Conservation (phyloP, 345 rosid genomes). For the Barbarea vulgaris region DNA sequence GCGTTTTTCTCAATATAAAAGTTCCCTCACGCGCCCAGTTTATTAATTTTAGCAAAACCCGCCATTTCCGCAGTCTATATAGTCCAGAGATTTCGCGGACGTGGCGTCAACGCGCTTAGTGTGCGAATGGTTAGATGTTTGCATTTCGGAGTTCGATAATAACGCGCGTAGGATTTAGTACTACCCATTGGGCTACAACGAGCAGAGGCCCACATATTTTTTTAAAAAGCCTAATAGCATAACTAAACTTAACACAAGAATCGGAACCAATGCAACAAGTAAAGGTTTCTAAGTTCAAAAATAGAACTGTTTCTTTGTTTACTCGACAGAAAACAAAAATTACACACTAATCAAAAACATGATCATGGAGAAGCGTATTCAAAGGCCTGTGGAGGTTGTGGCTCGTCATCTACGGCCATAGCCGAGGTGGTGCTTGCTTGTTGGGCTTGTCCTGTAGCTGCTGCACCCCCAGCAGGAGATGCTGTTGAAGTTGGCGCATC, state of each 20-base stretch:
- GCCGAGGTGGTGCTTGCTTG: constrained; percentile 57
- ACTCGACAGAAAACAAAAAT: neutral
- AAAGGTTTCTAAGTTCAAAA: neutral
- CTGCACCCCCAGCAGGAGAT: constrained; percentile 54
- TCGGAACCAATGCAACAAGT: neutral
- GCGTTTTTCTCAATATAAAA: neutral
- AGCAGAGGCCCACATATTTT: neutral
- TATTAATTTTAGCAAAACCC: neutral
- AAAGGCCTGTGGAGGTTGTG: constrained; percentile 87
- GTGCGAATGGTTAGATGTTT: neutral
- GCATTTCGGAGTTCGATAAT: neutral
- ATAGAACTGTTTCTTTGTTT: neutral
- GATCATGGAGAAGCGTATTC: constrained; percentile 62
- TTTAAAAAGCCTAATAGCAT: neutral
- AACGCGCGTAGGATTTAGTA: neutral
- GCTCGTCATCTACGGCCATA: constrained; percentile 91
- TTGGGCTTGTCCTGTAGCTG: constrained; percentile 53
- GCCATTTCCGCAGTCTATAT: neutral
- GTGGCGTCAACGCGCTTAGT: neutral
- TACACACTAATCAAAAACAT: constrained; percentile 3
- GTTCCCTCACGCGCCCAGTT: neutral
- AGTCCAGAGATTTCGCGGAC: neutral
- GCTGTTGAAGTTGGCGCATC: constrained; percentile 73
- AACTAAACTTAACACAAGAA: neutral
- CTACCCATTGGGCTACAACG: neutral